These are phyloP conservation scores for Penicillium sp. DNA, from an alignment of 2,329 filamentous ascomycete species.

Conservation along the genomic window DNA sequence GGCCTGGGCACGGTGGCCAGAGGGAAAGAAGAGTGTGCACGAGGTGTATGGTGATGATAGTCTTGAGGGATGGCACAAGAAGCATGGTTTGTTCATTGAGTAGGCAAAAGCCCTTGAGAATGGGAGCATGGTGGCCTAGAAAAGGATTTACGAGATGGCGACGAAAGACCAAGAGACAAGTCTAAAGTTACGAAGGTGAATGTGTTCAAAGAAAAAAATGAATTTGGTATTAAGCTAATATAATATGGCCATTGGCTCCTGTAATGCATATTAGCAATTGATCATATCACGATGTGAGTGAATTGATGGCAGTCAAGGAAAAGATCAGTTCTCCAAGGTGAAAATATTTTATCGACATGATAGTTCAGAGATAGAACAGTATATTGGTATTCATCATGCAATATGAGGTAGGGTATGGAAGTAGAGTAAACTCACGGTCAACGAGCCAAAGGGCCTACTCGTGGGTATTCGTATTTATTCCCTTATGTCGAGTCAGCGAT, in stretches of 20 bases:
- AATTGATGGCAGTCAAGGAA: slow-evolving; percentile 11
- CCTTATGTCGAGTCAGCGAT: slow-evolving; percentile 29
- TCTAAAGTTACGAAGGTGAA: background rate
- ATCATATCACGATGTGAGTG: slow-evolving; percentile 13
- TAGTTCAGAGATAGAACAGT: slow-evolving; percentile 64
- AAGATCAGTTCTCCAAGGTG: slow-evolving; percentile 65
- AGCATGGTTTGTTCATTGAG: slow-evolving; percentile 37
- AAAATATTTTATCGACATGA: slow-evolving; percentile 58
- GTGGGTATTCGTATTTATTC: slow-evolving; percentile 17
- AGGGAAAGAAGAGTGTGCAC: slow-evolving; percentile 47
- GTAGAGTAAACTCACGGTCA: slow-evolving; percentile 24
- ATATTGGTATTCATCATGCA: slow-evolving; percentile 57
- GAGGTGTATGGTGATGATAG: slow-evolving; percentile 40
- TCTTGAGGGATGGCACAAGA: slow-evolving; percentile 49
- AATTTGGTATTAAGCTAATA: background rate
- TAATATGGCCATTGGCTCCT: slow-evolving; percentile 1
- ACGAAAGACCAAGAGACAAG: background rate
- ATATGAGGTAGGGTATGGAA: slow-evolving; percentile 11
- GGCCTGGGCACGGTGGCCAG: slow-evolving; percentile 48
- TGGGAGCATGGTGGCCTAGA: background rate
- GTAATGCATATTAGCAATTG: slow-evolving; percentile 26
- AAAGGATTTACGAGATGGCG: background rate
- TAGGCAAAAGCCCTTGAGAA: slow-evolving; percentile 10
- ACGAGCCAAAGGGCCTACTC: slow-evolving; percentile 3
- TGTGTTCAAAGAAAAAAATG: background rate